Base-by-base conservation (phyloP, 2,329 filamentous ascomycete genomes). In the Gnomoniopsis smithogilvyi region DNA sequence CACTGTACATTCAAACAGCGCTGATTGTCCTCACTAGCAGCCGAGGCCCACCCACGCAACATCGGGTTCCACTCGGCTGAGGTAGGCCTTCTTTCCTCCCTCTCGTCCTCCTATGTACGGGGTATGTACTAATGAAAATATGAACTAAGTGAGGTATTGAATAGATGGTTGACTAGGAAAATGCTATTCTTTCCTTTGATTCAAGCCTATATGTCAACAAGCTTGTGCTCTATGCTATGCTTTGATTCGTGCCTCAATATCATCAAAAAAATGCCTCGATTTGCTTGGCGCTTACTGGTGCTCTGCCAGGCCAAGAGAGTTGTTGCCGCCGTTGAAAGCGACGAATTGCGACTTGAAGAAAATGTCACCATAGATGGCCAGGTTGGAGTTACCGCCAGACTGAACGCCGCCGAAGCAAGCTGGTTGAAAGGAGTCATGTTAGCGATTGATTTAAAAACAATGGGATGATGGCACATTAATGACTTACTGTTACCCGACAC, bases 381-480 rank as follows among this genome's bases (percentile, higher is more conserved):
- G 70, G 30, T 75, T 73, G 15, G 75, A 74, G 1, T 79, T 76
- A 50, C 82, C 83, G 1, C 45, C 54, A 34, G 81, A 78, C 74
- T 91, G 88, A 19, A 91, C 73, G 65, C 86, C 87, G 61, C 87
- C 88, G 64, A 88, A 90, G 76, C 88, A 91, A 57, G 76, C 79
- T 81, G 58, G 24, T 51, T 1, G 22, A 11, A 45, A 19, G 17
- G 3, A 3, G 10, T 3, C 15, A 8, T 45, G 59, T 65, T 49
- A 65, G 51, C 53, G 34, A 38, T 10, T 15, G 34, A 38, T 10
- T 15, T 38, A 8, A 38, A 10, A 15, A 15, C 34, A 10, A 15
- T 38, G 34, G 15, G 34, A 15, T 10, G n/a, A 12, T 54, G 30
- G 48, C 60, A 54, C 52, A 63, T 51, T 47, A 8, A 51, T 45